Base-by-base conservation (phyloP, 2,329 filamentous ascomycete species). In the Pestalotiopsis sp. region DNA sequence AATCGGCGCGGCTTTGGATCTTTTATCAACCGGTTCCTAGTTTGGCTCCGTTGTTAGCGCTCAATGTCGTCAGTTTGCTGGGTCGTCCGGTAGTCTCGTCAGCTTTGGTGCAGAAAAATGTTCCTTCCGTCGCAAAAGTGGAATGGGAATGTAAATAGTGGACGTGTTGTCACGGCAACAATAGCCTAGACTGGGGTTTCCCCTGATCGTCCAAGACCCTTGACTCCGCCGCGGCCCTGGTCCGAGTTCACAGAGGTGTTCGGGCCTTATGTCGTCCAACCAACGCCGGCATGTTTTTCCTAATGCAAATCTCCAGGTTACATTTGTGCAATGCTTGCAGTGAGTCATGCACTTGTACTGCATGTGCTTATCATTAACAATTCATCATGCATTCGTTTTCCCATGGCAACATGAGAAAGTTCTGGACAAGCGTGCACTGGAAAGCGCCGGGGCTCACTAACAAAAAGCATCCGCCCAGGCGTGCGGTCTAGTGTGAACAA, bases 111-210 rank as follows among this genome's bases (percentile, higher is more conserved):
- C 41, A 64, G 61, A 64, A 64, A 62, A 64, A 49, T 64, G 63
- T 66, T 58, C 45, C 27, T 66, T 56, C 49, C 49, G 41, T 27
- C 27, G 63, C 27, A 12, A 60, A 66, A 66, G 52, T 66, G 56
- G 65, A 38, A 41, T 59, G 23, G 4, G 14, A 60, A 58, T 66
- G 65, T 66, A 56, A 66, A 66, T 60, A 66, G 52, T 38, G 52
- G 65, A 13, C 52, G 7, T 1, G 56, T 49, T 66, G 65, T 25
- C 52, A 27, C 23, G 52, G 52, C 65, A 66, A 66, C 65, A 4
- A 13, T 40, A 4, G 27, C 36, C 14, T 9, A 9, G 17, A 36
- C 27, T 40, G n/a, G n/a, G 60, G 31, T 17, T 38, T 38, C 31
- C 20, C 60, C 60, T 31, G 27, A 38, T 23, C 20, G 23, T 11